Evolutionary conservation across 129 eudicot genomes (phyloP), one percentile per base, ranked within the genome.

Genomic region (Pittosporum tobira): DNA sequence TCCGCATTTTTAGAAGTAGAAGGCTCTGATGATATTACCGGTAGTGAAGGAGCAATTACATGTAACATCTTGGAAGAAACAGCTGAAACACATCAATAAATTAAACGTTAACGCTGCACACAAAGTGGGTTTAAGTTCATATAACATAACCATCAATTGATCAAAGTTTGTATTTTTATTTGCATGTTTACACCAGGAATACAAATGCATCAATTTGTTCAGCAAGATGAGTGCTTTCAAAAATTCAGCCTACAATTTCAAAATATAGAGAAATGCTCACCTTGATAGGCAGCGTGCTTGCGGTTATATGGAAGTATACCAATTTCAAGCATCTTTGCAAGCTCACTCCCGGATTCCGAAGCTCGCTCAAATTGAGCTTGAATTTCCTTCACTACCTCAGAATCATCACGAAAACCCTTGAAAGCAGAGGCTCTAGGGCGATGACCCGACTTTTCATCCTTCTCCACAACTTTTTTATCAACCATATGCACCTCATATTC

Each of bases 401-500:
- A 55, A 67, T 87, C 96, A 6, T 64, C 79, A 12, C 57, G 62
- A 42, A 80, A 84, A 55, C 58, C 67, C 51, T 76, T 76, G 40
- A 70, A 73, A 6, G 67, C 66, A 38, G 67, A 73, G 6, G 53
- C 77, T 51, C 70, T 71, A 12, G 65, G 65, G 42, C 48, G 65
- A 43, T 66, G 69, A 51, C 65, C 78, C 1, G 81, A 40, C 63
- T 58, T 67, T 31, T 60, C 80, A 27, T 69, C 69, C 34, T 62
- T 63, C 29, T 80, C 85, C 28, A 91, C 91, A 45, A 93, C 94
- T 70, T 87, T 71, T 61, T 84, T 91, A 72, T 87, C 96, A 75
- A 91, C 94, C 84, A 87, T 70, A 73, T 79, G 96, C 69, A 91
- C 99, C 59, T 87, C 96, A 66, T 83, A 83, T 80, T 83, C 96